Base-by-base conservation (phyloP, 2,329 filamentous ascomycete species). In the Cyclaneusma minus region DNA sequence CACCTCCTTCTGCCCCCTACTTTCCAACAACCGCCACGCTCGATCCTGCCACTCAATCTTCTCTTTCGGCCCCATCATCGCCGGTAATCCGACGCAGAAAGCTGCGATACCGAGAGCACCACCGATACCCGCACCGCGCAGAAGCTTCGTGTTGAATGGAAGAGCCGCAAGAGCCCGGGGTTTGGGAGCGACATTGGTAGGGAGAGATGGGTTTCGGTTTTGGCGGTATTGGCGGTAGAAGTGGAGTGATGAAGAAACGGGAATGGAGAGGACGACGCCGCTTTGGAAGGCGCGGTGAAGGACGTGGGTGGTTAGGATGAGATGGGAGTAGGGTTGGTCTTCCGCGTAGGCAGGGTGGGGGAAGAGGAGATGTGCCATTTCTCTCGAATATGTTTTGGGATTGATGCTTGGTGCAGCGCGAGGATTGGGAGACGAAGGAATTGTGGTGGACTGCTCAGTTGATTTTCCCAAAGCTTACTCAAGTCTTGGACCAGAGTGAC, bases 11-110 rank as follows among this genome's bases (percentile, higher is more conserved):
- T 78, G 69, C 0, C 64, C 60, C 21, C 48, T 43, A 35, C 65
- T 75, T 47, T 64, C 64, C 22, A 71, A 37, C 25, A 78, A 41
- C 16, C 71, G 52, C 68, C 70, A 77, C 29, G 60, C 60, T 11
- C 72, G 55, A 41, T 77, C 70, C 39, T 62, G 49, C 70, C 70
- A 77, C 45, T 77, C 69, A 16, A 77, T 65, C 21, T 61, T 54
- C 36, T 68, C 58, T 10, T 56, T 53, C 0, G 62, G 66, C 28
- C 49, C 49, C 69, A 77, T 75, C 3, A 59, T 51, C 0, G 41
- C 52, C 15, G 48, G 43, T 4, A 67, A 50, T 35, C 50, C 58
- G 4, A 60, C 31, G 2, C 49, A 48, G 13, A 62, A 47, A 2
- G 66, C 33, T 1, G 52, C 55, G 1, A 59, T 40, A 1, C 57